These are phyloP conservation scores for Orbilia javanica DNA, from an alignment of 2,329 filamentous ascomycete genomes.

Conservation along the genomic window DNA sequence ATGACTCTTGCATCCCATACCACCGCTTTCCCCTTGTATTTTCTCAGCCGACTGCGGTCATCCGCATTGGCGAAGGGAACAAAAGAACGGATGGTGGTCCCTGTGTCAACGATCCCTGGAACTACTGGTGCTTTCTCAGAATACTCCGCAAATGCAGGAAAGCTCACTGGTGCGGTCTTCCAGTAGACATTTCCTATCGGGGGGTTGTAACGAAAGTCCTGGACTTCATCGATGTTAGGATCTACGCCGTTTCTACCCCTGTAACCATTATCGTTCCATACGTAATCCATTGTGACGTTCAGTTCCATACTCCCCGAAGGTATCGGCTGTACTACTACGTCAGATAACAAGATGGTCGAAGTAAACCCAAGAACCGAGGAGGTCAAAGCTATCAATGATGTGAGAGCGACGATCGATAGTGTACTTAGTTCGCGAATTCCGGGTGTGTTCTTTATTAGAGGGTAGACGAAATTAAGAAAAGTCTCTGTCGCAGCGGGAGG, in stretches of 20 bases:
- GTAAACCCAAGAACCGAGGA: conserved; percentile 28
- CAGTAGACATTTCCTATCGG: neutral
- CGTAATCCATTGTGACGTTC: conserved; percentile 8
- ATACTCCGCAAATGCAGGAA: conserved; percentile 30
- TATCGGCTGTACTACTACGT: conserved; percentile 30
- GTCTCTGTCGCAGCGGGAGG: neutral
- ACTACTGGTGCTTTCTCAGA: neutral
- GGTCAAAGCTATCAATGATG: neutral
- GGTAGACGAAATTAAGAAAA: conserved; percentile 16
- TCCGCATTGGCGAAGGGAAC: conserved; percentile 21
- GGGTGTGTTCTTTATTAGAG: conserved; percentile 1
- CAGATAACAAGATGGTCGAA: neutral
- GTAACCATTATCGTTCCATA: neutral
- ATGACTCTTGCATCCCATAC: conserved; percentile 42
- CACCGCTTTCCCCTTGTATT: conserved; percentile 14
- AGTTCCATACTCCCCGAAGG: neutral
- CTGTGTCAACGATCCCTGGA: conserved; percentile 18
- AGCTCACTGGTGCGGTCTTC: neutral
- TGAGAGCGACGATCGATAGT: conserved; percentile 13
- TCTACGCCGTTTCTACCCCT: neutral
- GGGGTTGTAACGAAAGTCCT: neutral
- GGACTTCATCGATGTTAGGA: neutral
- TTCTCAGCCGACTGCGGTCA: conserved; percentile 16
- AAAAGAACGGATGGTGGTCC: conserved; percentile 24
- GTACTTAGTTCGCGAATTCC: conserved; percentile 12